phyloP scores from a whole-genome alignment of 1,284 basidiomycete species.

The Sanghuangporus sanghuang region DNA sequence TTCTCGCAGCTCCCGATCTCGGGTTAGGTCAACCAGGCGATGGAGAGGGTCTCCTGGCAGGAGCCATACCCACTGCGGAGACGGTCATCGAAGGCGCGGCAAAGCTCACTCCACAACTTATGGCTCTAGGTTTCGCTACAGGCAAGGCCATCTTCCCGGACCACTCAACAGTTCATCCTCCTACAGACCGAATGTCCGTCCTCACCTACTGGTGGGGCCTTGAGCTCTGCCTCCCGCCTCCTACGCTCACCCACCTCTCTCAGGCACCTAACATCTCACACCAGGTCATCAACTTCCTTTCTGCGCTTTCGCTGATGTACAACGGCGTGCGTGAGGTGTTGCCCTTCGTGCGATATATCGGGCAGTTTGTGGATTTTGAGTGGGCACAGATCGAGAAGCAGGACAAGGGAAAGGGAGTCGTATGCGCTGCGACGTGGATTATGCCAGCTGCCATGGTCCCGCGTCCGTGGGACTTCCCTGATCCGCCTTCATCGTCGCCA shows the following conservation, averaged over 20 bases:
- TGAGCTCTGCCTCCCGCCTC: conserved; percentile 64
- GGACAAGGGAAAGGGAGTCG: conserved; percentile 67
- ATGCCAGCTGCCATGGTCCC: conserved; percentile 66
- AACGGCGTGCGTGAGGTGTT: conserved; percentile 71
- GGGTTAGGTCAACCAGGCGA: conserved; percentile 56
- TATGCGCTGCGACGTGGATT: conserved; percentile 82
- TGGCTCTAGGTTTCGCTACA: conserved; percentile 73
- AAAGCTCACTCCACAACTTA: conserved; percentile 67
- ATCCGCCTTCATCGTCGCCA: neutral
- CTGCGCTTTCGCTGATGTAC: conserved; percentile 60
- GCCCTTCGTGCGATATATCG: conserved; percentile 74
- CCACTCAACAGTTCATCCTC: conserved; percentile 65
- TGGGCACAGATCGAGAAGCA: conserved; percentile 58
- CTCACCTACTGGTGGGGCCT: conserved; percentile 87
- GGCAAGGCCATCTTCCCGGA: conserved; percentile 62
- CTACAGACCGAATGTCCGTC: conserved; percentile 68
- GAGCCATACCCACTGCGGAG: conserved; percentile 67
- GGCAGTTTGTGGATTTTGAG: conserved; percentile 70
- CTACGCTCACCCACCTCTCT: conserved; percentile 54
- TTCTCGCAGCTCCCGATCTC: conserved; percentile 48
- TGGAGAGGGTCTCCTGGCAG: conserved; percentile 56
- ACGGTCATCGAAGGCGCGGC: conserved; percentile 62
- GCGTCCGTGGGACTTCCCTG: conserved; percentile 18
- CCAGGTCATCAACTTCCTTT: conserved; percentile 63
- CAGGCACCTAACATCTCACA: conserved; percentile 55